These are phyloP conservation scores for Micractinium conductrix DNA, from an alignment of 139 green algal genomes.

Conservation along the genomic window DNA sequence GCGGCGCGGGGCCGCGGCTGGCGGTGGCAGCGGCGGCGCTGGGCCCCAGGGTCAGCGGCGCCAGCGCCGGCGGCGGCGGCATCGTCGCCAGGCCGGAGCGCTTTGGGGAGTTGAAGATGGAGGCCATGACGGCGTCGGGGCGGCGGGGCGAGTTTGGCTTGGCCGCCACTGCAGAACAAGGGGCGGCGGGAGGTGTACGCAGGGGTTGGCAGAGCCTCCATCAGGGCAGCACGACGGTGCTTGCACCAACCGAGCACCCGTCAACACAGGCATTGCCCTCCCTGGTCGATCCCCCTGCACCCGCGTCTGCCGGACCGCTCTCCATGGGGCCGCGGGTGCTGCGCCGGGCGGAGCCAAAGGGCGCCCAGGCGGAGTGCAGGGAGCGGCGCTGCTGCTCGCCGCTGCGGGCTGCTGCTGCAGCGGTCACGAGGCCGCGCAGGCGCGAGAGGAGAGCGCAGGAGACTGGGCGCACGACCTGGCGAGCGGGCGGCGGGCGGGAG, in stretches of 20 bases:
- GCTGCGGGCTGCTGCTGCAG: background rate
- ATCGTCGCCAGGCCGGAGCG: background rate
- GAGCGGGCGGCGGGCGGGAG: background rate
- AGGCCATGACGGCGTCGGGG: background rate
- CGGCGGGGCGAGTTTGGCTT: background rate
- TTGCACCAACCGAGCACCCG: background rate
- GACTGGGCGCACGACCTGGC: constrained; percentile 6
- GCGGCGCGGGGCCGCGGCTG: background rate
- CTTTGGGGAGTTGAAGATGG: constrained; percentile 25
- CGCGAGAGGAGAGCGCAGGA: background rate
- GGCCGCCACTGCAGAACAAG: background rate
- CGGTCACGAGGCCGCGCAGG: background rate
- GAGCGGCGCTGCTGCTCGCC: background rate
- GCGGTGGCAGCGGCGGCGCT: background rate
- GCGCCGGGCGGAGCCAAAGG: background rate
- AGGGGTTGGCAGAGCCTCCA: no score
- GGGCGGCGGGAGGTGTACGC: background rate
- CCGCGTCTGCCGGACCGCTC: background rate
- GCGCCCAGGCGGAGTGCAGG: background rate
- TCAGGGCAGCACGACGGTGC: background rate
- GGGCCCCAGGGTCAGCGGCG: background rate
- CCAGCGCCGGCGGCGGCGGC: background rate
- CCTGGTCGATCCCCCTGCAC: background rate
- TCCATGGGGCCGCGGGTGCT: background rate
- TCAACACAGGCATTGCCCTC: background rate